phyloP scores from a whole-genome alignment of 257 asterid genomes.

The Anisodus acutangulus region DNA sequence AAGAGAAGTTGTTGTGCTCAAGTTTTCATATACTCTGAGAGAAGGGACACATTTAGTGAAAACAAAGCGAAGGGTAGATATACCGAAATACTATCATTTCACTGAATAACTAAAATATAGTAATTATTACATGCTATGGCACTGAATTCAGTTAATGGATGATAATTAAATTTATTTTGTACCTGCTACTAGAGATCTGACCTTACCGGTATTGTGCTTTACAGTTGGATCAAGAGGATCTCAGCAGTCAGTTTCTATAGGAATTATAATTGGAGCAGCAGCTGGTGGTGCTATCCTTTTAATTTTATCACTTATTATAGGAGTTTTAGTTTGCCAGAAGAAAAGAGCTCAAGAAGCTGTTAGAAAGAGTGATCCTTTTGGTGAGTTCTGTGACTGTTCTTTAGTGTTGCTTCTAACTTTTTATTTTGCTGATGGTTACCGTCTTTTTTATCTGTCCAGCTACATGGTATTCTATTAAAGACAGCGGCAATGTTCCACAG shows the following conservation, averaged over 20 bases:
- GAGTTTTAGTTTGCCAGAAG: slow-evolving; percentile 74
- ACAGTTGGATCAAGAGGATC: slow-evolving; percentile 44
- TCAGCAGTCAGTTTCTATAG: slow-evolving; percentile 41
- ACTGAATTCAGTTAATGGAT: background rate
- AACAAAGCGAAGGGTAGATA: background rate
- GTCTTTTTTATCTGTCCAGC: slow-evolving; percentile 49
- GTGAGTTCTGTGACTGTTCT: slow-evolving; percentile 41
- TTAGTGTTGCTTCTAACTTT: background rate
- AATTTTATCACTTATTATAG: slow-evolving; percentile 57
- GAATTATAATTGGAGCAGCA: slow-evolving; percentile 64
- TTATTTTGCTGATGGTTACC: slow-evolving; percentile 26
- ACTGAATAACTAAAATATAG: background rate
- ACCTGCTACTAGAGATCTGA: background rate
- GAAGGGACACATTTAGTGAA: background rate
- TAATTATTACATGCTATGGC: background rate
- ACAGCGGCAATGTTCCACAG: slow-evolving; percentile 85
- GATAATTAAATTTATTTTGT: background rate
- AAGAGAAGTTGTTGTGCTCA: background rate
- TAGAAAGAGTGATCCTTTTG: slow-evolving; percentile 73
- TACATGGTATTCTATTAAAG: slow-evolving; percentile 62
- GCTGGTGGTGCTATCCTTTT: slow-evolving; percentile 60
- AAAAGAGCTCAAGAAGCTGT: slow-evolving; percentile 61
- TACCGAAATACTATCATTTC: background rate
- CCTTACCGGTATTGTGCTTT: slow-evolving; percentile 8
- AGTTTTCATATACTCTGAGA: background rate